These are phyloP conservation scores for Colletotrichum eremochloae DNA, from an alignment of 2,329 filamentous ascomycete genomes.

Conservation along the genomic window DNA sequence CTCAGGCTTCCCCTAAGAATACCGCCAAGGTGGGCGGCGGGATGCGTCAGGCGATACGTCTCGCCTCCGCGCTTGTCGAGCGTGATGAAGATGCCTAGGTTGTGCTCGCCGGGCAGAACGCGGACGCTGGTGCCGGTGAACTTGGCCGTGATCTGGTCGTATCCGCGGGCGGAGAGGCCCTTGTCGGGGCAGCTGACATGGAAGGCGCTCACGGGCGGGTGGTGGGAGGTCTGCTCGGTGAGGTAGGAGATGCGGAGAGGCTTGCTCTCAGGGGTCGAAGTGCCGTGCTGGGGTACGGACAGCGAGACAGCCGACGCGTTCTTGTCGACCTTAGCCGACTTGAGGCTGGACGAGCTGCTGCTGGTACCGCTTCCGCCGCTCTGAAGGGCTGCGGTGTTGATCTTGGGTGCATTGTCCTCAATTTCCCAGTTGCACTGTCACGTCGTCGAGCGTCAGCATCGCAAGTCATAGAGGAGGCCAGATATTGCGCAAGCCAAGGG, in stretches of 20 bases:
- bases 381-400: conserved; percentile 64
- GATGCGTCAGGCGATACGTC: conserved; percentile 95
- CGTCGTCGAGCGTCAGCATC: conserved; percentile 39
- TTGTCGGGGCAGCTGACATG: conserved; percentile 93
- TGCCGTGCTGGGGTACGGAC: conserved; percentile 63
- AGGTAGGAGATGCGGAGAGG: conserved; percentile 89
- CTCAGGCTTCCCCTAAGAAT: conserved; percentile 88
- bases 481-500: background rate
- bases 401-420: conserved; percentile 79
- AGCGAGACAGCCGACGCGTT: conserved; percentile 63
- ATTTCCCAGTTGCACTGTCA: conserved; percentile 93
- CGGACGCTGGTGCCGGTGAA: conserved; percentile 97
- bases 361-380: conserved; percentile 51
- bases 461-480: background rate
- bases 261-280: conserved; percentile 60
- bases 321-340: conserved; percentile 58
- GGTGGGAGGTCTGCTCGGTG: conserved; percentile 97
- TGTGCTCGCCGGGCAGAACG: conserved; percentile 91
- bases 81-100: conserved; percentile 94
- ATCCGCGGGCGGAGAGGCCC: conserved; percentile 88
- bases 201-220: conserved; percentile 97
- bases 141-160: conserved; percentile 96
- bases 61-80: conserved; percentile 85
- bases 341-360: conserved; percentile 63
- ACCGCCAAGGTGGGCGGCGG: conserved; percentile 91